phyloP scores from a whole-genome alignment of 2,329 filamentous ascomycete genomes.

The Ampelomyces quisqualis region DNA sequence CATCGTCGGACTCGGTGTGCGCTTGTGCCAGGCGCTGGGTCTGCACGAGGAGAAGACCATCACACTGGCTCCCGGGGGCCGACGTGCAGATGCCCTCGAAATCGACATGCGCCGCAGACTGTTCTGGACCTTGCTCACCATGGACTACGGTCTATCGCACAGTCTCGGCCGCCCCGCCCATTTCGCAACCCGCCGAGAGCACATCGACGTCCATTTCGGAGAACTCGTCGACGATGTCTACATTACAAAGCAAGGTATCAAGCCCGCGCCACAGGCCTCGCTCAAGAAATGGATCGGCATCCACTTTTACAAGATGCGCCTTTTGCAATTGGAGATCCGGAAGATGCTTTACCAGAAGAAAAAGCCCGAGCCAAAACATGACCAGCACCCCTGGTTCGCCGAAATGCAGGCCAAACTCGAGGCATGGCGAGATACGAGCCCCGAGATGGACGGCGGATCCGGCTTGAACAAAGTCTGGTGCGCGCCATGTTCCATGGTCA shows the following conservation, averaged over 20 bases:
- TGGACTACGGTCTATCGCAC: slow-evolving; percentile 87
- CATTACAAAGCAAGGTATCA: slow-evolving; percentile 76
- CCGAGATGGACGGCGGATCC: slow-evolving; percentile 66
- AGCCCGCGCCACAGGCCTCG: slow-evolving; percentile 66
- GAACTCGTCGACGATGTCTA: slow-evolving; percentile 77
- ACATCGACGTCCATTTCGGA: slow-evolving; percentile 84
- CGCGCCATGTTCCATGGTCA: slow-evolving; percentile 30
- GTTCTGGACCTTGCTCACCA: slow-evolving; percentile 82
- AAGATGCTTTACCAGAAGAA: slow-evolving; percentile 85
- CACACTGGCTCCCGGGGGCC: slow-evolving; percentile 60
- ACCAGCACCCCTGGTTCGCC: slow-evolving; percentile 83
- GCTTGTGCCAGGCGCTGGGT: slow-evolving; percentile 85
- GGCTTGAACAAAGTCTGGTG: slow-evolving; percentile 81
- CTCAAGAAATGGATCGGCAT: slow-evolving; percentile 86
- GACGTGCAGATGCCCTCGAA: slow-evolving; percentile 67
- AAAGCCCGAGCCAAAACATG: slow-evolving; percentile 70
- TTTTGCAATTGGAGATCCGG: slow-evolving; percentile 84
- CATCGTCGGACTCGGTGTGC: slow-evolving; percentile 82
- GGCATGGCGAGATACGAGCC: slow-evolving; percentile 75
- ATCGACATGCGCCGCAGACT: slow-evolving; percentile 87
- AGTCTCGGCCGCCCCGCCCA: slow-evolving; percentile 83
- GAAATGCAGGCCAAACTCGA: slow-evolving; percentile 77
- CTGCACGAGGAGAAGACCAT: slow-evolving; percentile 89
- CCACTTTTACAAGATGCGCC: slow-evolving; percentile 89
- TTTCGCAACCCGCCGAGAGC: slow-evolving; percentile 77